Conservation (phyloP, 2,329 filamentous ascomycete genomes). For the Pestalotiopsis sp. region DNA sequence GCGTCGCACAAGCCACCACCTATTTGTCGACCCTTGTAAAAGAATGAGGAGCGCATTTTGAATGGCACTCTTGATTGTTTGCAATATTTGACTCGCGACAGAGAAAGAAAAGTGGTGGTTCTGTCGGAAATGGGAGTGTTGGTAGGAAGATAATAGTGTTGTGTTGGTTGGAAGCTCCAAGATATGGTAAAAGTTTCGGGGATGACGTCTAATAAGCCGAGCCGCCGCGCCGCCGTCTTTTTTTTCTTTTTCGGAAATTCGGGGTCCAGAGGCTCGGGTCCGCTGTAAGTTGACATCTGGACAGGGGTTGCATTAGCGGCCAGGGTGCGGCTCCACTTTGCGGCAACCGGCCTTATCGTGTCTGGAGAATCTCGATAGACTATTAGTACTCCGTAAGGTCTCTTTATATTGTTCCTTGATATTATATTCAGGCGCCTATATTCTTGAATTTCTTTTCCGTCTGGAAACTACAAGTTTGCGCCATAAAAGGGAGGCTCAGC, state of each 20-base stretch:
- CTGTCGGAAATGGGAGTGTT: not conserved
- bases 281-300: not conserved
- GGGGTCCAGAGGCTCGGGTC: not conserved
- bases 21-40: not conserved
- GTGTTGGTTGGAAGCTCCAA: not conserved
- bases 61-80: not conserved
- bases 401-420: too few species aligned
- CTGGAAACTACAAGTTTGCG: too few species aligned
- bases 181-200: not conserved
- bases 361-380: too few species aligned
- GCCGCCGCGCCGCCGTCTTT: not conserved
- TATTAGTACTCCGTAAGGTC: too few species aligned
- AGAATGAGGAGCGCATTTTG: not conserved
- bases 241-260: not conserved
- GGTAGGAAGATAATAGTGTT: not conserved
- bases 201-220: not conserved
- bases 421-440: too few species aligned
- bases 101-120: not conserved
- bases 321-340: too few species aligned
- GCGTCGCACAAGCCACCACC: constrained; percentile 30
- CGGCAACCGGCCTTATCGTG: too few species aligned
- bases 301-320: not conserved
- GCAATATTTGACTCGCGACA: not conserved
- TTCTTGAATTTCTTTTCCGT: too few species aligned
- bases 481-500: too few species aligned